Evolutionary conservation across 352 stramenopile species (phyloP).

Genomic region (Pythium apleroticum): DNA sequence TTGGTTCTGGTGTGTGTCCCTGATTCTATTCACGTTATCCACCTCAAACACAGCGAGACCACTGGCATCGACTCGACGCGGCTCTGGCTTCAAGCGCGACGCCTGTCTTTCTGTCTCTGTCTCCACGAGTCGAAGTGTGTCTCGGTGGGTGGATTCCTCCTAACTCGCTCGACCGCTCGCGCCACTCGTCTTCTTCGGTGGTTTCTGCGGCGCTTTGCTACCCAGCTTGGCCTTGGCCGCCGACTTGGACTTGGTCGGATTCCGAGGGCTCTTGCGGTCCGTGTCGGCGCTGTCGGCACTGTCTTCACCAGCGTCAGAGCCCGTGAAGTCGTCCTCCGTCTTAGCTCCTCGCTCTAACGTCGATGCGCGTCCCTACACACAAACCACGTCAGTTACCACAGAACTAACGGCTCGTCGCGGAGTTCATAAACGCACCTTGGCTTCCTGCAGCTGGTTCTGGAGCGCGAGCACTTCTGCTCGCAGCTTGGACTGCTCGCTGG

Average conservation of each 20-base stretch:
- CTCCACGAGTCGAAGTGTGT: neutral
- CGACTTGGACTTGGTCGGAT: slow-evolving; percentile 18
- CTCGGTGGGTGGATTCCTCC: neutral
- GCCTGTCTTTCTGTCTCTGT: neutral
- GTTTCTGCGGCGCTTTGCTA: slow-evolving; percentile 19
- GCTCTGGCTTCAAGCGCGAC: slow-evolving; percentile 18
- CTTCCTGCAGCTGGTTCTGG: slow-evolving; percentile 58
- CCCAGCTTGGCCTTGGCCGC: slow-evolving; percentile 17
- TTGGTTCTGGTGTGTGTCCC: neutral
- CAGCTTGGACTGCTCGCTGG: slow-evolving; percentile 66
- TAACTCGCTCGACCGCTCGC: slow-evolving; percentile 12
- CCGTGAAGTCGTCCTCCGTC: slow-evolving; percentile 11
- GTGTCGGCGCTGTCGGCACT: slow-evolving; percentile 23
- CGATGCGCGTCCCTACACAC: slow-evolving; percentile 13
- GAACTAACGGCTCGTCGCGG: too few species aligned
- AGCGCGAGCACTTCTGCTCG: slow-evolving; percentile 55
- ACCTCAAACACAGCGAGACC: neutral
- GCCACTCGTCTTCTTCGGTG: slow-evolving; percentile 21
- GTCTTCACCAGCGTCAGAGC: slow-evolving; percentile 23
- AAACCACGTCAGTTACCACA: neutral
- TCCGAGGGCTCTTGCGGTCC: slow-evolving; percentile 26
- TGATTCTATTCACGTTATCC: neutral
- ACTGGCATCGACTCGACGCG: neutral
- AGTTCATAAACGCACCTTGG: slow-evolving; percentile 40
- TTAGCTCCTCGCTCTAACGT: slow-evolving; percentile 14